Conservation (phyloP, 306 rosid genomes). For the Styphnolobium japonicum region DNA sequence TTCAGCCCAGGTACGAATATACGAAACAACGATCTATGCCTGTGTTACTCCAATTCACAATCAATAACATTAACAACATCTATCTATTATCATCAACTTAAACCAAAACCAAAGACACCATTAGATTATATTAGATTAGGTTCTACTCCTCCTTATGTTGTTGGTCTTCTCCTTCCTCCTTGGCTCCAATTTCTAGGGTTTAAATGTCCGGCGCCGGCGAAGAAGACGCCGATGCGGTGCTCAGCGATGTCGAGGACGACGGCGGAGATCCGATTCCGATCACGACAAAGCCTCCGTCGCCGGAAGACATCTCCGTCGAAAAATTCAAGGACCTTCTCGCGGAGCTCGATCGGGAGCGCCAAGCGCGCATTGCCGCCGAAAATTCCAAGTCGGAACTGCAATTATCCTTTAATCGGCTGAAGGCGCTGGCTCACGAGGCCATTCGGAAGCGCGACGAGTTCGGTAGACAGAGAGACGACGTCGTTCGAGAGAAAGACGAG, state of each 20-base stretch:
- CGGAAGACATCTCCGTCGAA: conserved; percentile 66
- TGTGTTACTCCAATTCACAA: no score
- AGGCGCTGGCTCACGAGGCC: conserved; percentile 80
- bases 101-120: background rate
- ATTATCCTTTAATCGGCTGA: conserved; percentile 64
- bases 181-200: conserved; percentile 45
- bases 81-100: background rate
- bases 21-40: no score
- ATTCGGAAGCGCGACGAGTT: conserved; percentile 82
- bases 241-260: conserved; percentile 90
- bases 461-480: conserved; percentile 74
- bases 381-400: conserved; percentile 69
- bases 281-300: conserved; percentile 25
- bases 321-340: conserved; percentile 57
- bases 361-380: conserved; percentile 74
- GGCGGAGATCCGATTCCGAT: conserved; percentile 63
- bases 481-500: conserved; percentile 74
- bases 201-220: conserved; percentile 67
- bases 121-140: background rate
- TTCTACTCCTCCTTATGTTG: background rate
- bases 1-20: background rate
- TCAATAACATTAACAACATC: background rate
- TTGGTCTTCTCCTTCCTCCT: background rate
- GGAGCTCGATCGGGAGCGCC: conserved; percentile 89
- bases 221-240: conserved; percentile 75